Base-by-base conservation (phyloP, 2,329 filamentous ascomycete species). In the Iodosphaeria phyllophila region DNA sequence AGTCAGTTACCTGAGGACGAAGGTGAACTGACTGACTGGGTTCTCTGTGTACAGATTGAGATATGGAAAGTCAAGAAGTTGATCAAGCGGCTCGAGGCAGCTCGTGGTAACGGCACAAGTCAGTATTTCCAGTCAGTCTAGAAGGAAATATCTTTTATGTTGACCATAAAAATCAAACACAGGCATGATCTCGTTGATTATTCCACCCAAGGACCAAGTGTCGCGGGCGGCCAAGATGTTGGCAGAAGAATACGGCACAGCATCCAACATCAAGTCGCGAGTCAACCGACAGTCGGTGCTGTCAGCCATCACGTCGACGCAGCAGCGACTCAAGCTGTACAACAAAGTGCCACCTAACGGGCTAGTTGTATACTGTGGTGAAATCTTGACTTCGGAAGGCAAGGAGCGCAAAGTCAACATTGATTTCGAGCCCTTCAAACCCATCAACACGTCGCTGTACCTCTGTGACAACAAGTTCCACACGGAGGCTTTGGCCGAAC, bases 381-480 rank as follows among this genome's bases (percentile, higher is more conserved):
- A 98, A 93, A 95, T 98, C 51, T 75, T 98, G 62, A 98, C 89
- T 28, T 75, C 74, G 16, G 89, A 98, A 62, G 89, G 89, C 55
- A 98, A 98, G 58, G 89, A 98, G 60, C 70, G 89, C 47, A 98
- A 93, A 65, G 91, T 98, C 62, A 98, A 98, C 57, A 98, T 98
- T 51, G 91, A 98, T 50, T 98, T 98, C 51, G 89, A 98, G 58
- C 89, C 89, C 16, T 98, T 98, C 68, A 98, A 98, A 66, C 89
- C 89, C 32, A 98, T 98, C 71, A 98, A 98, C 57, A 98, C 89
- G 18, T 98, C 91, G 22, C 69, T 98, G 23, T 98, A 98, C 53
- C 79, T 98, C 32, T 98, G 89, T 60, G 89, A 98, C 71, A 98
- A 98, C 66, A 98, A 98, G 50, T 98, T 98, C 56, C 89, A 98